Conservation (phyloP, 345 rosid genomes). For the Populus davidiana region DNA sequence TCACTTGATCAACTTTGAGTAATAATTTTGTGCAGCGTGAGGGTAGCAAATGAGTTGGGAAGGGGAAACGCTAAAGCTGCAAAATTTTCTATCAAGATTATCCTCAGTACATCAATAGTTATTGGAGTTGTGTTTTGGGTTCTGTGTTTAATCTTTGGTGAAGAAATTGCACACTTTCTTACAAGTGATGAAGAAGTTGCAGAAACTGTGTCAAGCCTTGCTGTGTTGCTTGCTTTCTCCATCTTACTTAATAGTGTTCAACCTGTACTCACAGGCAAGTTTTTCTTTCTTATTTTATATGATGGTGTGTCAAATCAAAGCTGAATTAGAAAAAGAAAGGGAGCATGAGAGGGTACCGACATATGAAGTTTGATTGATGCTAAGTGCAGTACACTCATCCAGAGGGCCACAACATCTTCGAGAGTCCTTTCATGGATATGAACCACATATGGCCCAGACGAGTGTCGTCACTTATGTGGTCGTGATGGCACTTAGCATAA, state of each 20-base stretch:
- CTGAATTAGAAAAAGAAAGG: too few relatives aligned
- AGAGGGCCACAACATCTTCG: too few relatives aligned
- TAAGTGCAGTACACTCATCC: too few relatives aligned
- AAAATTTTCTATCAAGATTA: slow-evolving; percentile 35
- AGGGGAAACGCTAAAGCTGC: slow-evolving; percentile 39
- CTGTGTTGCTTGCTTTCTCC: slow-evolving; percentile 55
- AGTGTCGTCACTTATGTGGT: too few relatives aligned
- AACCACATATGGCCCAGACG: too few relatives aligned
- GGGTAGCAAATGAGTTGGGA: slow-evolving; percentile 55
- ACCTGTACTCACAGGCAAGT: slow-evolving; percentile 46
- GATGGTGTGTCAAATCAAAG: too few relatives aligned
- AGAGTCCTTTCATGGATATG: too few relatives aligned
- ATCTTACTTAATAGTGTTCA: slow-evolving; percentile 62
- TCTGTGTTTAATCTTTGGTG: slow-evolving; percentile 41
- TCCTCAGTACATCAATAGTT: slow-evolving; percentile 15
- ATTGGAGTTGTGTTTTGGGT: slow-evolving; percentile 41
- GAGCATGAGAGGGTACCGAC: too few relatives aligned
- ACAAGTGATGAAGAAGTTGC: slow-evolving; percentile 39
- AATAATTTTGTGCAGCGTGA: slow-evolving; percentile 28
- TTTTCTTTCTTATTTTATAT: not conserved
- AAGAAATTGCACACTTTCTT: slow-evolving; percentile 41
- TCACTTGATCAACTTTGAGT: not conserved
- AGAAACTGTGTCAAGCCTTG: slow-evolving; percentile 44
- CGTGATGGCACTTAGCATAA: too few relatives aligned
- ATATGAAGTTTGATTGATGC: too few relatives aligned